These are phyloP conservation scores for Cardamine chenopodiifolia DNA, from an alignment of 345 rosid genomes.

Conservation along the genomic window DNA sequence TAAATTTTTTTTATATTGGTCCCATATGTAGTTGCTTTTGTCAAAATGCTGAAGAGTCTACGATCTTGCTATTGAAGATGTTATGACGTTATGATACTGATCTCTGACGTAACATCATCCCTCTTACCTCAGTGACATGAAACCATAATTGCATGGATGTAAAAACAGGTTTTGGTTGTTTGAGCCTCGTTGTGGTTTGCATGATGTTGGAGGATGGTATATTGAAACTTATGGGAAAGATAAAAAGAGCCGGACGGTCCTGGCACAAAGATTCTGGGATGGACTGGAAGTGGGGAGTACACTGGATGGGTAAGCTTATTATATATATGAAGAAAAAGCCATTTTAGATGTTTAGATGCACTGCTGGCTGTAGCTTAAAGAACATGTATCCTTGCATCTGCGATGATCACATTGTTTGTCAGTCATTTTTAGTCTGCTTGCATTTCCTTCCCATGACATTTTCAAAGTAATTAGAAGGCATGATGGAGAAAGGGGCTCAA, in stretches of 20 bases:
- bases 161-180: constrained; percentile 89
- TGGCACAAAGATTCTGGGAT: constrained; percentile 79
- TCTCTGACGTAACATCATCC: neutral
- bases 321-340: neutral
- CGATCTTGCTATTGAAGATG: neutral
- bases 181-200: constrained; percentile 88
- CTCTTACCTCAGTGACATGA: constrained; percentile 20
- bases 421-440: too few relatives aligned
- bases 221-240: constrained; percentile 89
- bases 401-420: too few relatives aligned
- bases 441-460: too few relatives aligned
- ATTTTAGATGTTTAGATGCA: neutral
- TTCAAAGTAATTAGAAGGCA: too few relatives aligned
- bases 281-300: constrained; percentile 56
- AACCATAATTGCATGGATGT: constrained; percentile 17
- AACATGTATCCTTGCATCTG: neutral
- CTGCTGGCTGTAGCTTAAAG: neutral
- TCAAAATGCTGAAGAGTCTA: neutral
- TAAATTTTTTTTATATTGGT: neutral
- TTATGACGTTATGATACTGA: neutral
- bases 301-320: constrained; percentile 64
- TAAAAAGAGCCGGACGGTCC: constrained; percentile 65
- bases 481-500: too few relatives aligned
- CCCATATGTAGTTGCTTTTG: neutral
- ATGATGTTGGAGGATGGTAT: constrained; percentile 97